Evolutionary conservation across 2,329 filamentous ascomycete genomes (phyloP).

Genomic region (Dothidotthia symphoricarpi): DNA sequence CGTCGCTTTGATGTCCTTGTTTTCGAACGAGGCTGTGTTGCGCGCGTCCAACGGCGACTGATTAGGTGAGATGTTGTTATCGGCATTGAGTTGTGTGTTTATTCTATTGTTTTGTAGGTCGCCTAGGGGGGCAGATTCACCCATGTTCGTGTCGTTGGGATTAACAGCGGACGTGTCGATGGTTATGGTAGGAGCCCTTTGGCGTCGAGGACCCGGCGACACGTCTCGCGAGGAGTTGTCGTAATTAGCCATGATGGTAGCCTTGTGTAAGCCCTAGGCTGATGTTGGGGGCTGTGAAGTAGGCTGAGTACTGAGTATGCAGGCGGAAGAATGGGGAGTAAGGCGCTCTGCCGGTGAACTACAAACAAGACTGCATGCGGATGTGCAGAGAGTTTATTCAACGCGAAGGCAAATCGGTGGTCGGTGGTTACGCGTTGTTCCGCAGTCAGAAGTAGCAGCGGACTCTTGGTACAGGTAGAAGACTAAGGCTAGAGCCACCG

Average conservation of each 20-base stretch:
- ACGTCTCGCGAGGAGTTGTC: conserved; percentile 14
- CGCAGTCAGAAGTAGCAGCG: no score
- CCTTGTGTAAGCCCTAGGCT: conserved; percentile 15
- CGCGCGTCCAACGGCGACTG: conserved; percentile 50
- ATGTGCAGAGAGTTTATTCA: conserved; percentile 10
- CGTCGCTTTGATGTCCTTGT: conserved; percentile 61
- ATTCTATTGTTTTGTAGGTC: conserved; percentile 32
- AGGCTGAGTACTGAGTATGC: conserved; percentile 14
- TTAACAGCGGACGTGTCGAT: conserved; percentile 53
- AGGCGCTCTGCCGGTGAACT: conserved; percentile 33
- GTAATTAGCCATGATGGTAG: conserved; percentile 32
- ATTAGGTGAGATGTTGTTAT: conserved; percentile 26
- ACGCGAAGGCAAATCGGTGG: conserved; percentile 7
- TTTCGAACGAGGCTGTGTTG: conserved; percentile 62
- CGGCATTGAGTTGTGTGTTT: conserved; percentile 22
- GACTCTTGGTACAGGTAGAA: no score
- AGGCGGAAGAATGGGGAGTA: conserved; percentile 29
- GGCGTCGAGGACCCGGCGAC: conserved; percentile 36
- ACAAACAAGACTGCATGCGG: conserved; percentile 25
- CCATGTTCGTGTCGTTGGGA: conserved; percentile 35
- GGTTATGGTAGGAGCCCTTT: conserved; percentile 52
- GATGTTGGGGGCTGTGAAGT: conserved; percentile 12
- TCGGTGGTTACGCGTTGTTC: no score
- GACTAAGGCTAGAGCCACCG: no score
- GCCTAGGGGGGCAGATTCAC: conserved; percentile 36